Evolutionary conservation across 176 grass and related monocot genomes (phyloP), one percentile per base, ranked within the genome.

Genomic region (Cenchrus purpureus): DNA sequence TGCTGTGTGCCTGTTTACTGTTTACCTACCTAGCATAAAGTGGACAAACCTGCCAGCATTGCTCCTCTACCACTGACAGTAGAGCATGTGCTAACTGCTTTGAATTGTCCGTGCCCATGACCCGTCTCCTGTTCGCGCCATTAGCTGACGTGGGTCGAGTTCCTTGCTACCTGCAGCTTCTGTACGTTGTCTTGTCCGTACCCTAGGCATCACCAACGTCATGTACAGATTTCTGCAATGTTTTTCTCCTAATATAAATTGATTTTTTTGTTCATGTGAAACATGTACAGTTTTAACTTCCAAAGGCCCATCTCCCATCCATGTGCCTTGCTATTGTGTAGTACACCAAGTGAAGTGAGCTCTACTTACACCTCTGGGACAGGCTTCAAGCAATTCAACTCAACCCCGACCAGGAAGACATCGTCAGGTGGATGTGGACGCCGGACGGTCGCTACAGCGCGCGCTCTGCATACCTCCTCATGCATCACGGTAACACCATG

Each of bases 31-130:
- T 53, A 68, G 66, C 54, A 62, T 43, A 32, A 51, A 62, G 40
- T 44, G 64, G 73, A 67, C 81, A 84, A 50, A 46, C 58, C 66
- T 84, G 74, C 66, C 67, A 88, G 67, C 67, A 28, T 57, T 53
- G 77, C 77, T 73, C 77, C 51, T 13, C 57, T 31, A 68, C 73
- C 77, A 71, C 77, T 40, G 66, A 14, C 46, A 49, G 40, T 22
- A 66, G 52, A 58, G 46, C 66, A 88, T 56, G 86, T 83, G 86
- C 42, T 32, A 83, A 78, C 74, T 32, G 71, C 61, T 69, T 71
- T 78, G 44, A 77, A 77, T 25, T 25, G 42, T 16, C 72, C 37
- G 42, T 16, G 79, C 63, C 43, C 64, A 42, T 87, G 63, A 28
- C 43, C 7, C 29, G 5, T 65, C 72, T 42, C 17, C 52, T 82